Base-by-base conservation (phyloP, 768 basidiomycete species). In the Hydnum rufescens region DNA sequence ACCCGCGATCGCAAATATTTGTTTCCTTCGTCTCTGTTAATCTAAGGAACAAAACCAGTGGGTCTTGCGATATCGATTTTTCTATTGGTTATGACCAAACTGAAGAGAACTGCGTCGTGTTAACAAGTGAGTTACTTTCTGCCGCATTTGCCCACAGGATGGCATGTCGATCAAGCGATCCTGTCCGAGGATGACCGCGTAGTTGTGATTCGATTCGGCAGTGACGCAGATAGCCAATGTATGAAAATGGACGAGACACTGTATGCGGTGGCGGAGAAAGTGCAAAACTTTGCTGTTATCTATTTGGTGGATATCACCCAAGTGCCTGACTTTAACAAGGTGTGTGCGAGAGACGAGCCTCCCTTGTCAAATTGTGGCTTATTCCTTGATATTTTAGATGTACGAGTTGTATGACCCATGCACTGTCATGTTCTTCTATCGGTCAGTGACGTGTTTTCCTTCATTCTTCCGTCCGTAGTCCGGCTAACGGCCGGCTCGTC, bases 181-280 rank as follows among this genome's bases (percentile, higher is more conserved):
- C 87, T 95, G 58, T 92, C 88, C 0, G 95, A 99, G 65, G 95
- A 99, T 64, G 89, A 95, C 61, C 75, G 95, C 42, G 76, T 95
- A 31, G 93, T 96, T 25, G 84, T 89, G 51, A 80, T 96, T 46
- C 80, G 92, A 3, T 97, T 96, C 62, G 93, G 92, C 0, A 85
- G 89, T 62, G 90, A 92, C 64, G 82, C 80, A 79, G 87, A 97
- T 64, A 67, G 73, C 0, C 81, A 95, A 58, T 97, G 93, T 68
- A 96, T 97, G 95, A 83, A 80, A 18, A 95, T 97, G 90, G 95
- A 97, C 69, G 93, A 97, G 66, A 93, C 89, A 1, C 76, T 96
- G 5, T 84, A 89, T 64, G 71, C 76, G 1, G 82, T 95, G 42
- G 82, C 84, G 0, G 95, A 96, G 68, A 92, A 88, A 65, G 89